Percentiles rank a stretch among this genome's conserved stretches.
These are phyloP conservation scores for Raphanus raphanistrum DNA, from an alignment of 345 rosid genomes.

Conservation along the genomic window DNA sequence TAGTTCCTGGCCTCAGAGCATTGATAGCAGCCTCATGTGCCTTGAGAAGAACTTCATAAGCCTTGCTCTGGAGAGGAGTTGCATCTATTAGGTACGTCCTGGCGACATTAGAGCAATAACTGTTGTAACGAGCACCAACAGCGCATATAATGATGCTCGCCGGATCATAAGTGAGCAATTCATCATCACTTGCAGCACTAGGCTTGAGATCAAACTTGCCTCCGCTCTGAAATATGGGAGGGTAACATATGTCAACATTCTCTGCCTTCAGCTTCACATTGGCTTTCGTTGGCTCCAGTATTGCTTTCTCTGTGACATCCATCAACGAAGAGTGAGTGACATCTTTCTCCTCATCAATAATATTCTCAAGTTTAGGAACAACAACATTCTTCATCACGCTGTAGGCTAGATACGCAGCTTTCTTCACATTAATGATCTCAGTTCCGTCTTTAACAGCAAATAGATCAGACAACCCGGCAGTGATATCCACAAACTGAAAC, in stretches of 20 bases:
- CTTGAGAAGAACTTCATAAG: slow-evolving; percentile 84
- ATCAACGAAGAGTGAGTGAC: slow-evolving; percentile 78
- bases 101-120: slow-evolving; percentile 91
- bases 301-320: slow-evolving; percentile 88
- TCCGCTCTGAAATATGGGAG: slow-evolving; percentile 95
- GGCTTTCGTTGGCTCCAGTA: slow-evolving; percentile 76
- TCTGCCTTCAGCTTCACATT: slow-evolving; percentile 84
- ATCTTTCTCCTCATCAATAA: slow-evolving; percentile 89
- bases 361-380: slow-evolving; percentile 84
- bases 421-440: slow-evolving; percentile 76
- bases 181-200: slow-evolving; percentile 89
- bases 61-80: slow-evolving; percentile 73
- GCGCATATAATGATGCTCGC: slow-evolving; percentile 87
- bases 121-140: slow-evolving; percentile 79
- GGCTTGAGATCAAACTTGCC: slow-evolving; percentile 90
- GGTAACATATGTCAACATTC: slow-evolving; percentile 94
- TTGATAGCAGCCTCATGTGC: slow-evolving; percentile 89
- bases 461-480: slow-evolving; percentile 76
- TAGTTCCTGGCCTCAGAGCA: slow-evolving; percentile 73
- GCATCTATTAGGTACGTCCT: slow-evolving; percentile 88
- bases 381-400: slow-evolving; percentile 81
- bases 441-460: slow-evolving; percentile 76
- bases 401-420: slow-evolving; percentile 76
- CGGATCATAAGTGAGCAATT: slow-evolving; percentile 75
- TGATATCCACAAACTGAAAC: slow-evolving; percentile 64